Evolutionary conservation across 495 filamentous ascomycete genomes (phyloP).

Genomic region (Coniosporium apollinis): DNA sequence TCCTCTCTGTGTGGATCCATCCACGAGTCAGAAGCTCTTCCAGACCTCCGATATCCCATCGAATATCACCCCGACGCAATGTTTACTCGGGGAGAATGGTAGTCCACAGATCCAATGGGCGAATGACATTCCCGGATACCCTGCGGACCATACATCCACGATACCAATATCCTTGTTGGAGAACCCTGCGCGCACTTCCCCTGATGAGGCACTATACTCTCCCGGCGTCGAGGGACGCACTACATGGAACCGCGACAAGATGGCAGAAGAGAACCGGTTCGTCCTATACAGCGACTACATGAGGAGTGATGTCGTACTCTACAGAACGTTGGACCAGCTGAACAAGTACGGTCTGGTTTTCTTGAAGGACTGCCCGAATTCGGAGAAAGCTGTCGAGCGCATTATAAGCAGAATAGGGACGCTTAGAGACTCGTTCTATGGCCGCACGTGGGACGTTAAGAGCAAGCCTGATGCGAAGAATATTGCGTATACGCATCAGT

Average conservation of each 20-base stretch:
- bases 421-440: slow-evolving; percentile 74
- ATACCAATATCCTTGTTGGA: slow-evolving; percentile 19
- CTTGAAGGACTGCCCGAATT: slow-evolving; percentile 47
- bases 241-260: slow-evolving; percentile 28
- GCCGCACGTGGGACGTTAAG: slow-evolving; percentile 73
- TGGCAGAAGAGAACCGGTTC: too few relatives aligned
- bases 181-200: not conserved
- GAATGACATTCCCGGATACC: slow-evolving; percentile 36
- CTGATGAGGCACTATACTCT: slow-evolving; percentile 1
- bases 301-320: slow-evolving; percentile 33
- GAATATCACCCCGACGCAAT: slow-evolving; percentile 27
- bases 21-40: slow-evolving; percentile 72
- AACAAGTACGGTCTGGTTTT: slow-evolving; percentile 51
- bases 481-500: slow-evolving; percentile 69
- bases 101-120: slow-evolving; percentile 42
- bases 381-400: slow-evolving; percentile 43
- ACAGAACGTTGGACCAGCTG: slow-evolving; percentile 36
- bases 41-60: slow-evolving; percentile 52
- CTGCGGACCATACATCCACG: slow-evolving; percentile 34
- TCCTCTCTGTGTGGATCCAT: slow-evolving; percentile 49
- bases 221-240: not conserved
- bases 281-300: slow-evolving; percentile 63
- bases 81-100: slow-evolving; percentile 18
- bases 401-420: slow-evolving; percentile 58
- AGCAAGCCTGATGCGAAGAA: slow-evolving; percentile 66